Conservation (phyloP, 495 filamentous ascomycete species). For the Schizothecium vesticola region DNA sequence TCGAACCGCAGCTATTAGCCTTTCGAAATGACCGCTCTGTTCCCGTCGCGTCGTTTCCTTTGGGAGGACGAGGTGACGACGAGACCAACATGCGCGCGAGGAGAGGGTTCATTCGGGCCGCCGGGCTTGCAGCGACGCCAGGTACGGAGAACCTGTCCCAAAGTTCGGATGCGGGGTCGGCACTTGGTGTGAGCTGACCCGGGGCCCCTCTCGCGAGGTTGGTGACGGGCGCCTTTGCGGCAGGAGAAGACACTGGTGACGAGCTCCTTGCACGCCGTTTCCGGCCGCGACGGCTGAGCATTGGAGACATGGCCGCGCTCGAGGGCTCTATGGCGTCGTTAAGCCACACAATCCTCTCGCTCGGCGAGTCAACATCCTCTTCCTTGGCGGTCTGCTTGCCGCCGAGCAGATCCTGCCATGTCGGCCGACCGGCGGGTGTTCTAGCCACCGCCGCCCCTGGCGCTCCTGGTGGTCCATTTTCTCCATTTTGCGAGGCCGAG, state of each 20-base stretch:
- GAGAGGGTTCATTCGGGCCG: conserved; percentile 40
- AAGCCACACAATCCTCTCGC: conserved; percentile 39
- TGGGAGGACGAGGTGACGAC: conserved; percentile 63
- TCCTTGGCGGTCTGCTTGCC: conserved; percentile 50
- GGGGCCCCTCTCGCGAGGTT: conserved; percentile 49
- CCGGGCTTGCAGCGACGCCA: conserved; percentile 29
- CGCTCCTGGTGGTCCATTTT: too few species aligned
- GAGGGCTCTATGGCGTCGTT: conserved; percentile 15
- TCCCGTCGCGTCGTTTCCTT: conserved; percentile 37
- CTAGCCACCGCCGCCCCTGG: conserved; percentile 42
- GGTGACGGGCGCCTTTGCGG: conserved; percentile 28
- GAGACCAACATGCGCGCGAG: conserved; percentile 61
- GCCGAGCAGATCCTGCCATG: conserved; percentile 75
- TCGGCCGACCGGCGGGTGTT: conserved; percentile 69
- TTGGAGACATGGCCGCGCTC: conserved; percentile 38
- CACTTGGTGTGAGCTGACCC: conserved; percentile 66
- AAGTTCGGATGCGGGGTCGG: conserved; percentile 78
- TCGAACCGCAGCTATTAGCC: conserved; percentile 66
- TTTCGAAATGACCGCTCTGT: conserved; percentile 55
- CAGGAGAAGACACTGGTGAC: conserved; percentile 69
- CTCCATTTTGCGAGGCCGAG: conserved; percentile 26
- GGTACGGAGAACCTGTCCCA: conserved; percentile 68
- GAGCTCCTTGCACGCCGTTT: conserved; percentile 74
- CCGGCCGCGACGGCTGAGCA: conserved; percentile 44
- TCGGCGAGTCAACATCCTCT: conserved; percentile 41